These are phyloP conservation scores for Gossypium bickii DNA, from an alignment of 345 rosid genomes.

Conservation along the genomic window DNA sequence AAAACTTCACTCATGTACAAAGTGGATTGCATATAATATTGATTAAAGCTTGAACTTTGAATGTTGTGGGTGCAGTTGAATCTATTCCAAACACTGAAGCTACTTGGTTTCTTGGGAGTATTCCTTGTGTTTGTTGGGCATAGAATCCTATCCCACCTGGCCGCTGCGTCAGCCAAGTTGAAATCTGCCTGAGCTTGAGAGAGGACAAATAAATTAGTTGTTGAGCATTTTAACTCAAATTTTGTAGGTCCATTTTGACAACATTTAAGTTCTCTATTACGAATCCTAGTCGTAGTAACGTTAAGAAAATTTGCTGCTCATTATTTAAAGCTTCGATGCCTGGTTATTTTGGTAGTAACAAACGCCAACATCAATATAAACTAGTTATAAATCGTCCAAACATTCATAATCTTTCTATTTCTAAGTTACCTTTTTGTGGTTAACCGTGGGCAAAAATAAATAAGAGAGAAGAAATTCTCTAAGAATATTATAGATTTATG, in stretches of 20 bases:
- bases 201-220: background rate
- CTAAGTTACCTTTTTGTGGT: background rate
- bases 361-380: background rate
- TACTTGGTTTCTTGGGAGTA: conserved; percentile 68
- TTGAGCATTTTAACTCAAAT: background rate
- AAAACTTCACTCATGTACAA: background rate
- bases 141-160: conserved; percentile 76
- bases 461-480: background rate
- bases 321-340: background rate
- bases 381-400: background rate
- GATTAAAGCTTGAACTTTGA: background rate
- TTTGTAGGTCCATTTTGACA: conserved; percentile 9
- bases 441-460: no score
- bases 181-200: conserved; percentile 54
- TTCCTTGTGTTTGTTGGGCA: conserved; percentile 87
- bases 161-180: conserved; percentile 73
- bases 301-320: background rate
- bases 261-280: background rate
- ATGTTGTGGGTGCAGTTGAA: conserved; percentile 53
- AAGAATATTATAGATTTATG: background rate
- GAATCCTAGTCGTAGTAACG: background rate
- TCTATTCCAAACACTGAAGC: conserved; percentile 84
- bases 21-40: background rate
- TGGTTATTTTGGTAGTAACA: background rate
- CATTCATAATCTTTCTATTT: background rate